Conservation (phyloP, 2,329 filamentous ascomycete genomes). For the Sclerotiophoma versabilis region DNA sequence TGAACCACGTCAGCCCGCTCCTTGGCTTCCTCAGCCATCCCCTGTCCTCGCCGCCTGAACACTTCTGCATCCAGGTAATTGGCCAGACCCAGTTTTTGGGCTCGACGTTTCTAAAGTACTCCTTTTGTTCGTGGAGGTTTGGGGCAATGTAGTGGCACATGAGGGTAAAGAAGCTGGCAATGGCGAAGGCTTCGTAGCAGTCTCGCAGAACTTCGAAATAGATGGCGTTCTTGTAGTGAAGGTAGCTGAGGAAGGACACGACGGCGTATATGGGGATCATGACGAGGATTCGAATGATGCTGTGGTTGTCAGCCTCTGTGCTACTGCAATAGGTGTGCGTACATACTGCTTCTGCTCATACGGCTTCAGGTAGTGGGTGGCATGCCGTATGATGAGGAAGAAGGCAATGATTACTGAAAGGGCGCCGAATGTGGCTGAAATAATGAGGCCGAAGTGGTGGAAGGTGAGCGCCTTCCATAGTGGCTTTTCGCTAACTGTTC, state of each 20-base stretch:
- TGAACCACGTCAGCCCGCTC: conserved; percentile 90
- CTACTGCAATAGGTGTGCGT: neutral
- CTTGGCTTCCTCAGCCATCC: conserved; percentile 76
- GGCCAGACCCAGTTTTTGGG: conserved; percentile 79
- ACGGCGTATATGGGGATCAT: conserved; percentile 85
- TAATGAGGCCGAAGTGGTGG: conserved; percentile 62
- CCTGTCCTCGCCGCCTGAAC: conserved; percentile 69
- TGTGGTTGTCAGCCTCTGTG: conserved; percentile 44
- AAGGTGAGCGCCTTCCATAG: conserved; percentile 64
- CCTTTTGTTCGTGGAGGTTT: conserved; percentile 79
- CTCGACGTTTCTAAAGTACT: conserved; percentile 74
- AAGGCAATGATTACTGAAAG: conserved; percentile 60
- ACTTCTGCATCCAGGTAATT: conserved; percentile 72
- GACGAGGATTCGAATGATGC: conserved; percentile 85
- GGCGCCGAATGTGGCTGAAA: conserved; percentile 61
- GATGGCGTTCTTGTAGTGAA: conserved; percentile 77
- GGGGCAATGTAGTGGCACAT: conserved; percentile 82
- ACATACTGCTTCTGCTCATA: conserved; percentile 66
- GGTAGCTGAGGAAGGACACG: conserved; percentile 75
- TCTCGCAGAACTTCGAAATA: conserved; percentile 84
- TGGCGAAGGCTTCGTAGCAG: conserved; percentile 89
- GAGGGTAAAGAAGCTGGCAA: conserved; percentile 84
- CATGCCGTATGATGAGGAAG: conserved; percentile 64
- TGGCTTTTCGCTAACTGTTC: conserved; percentile 53
- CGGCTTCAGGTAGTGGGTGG: conserved; percentile 66